Conservation (phyloP, 108 stramenopile species). For the Nitzschia sp. region DNA sequence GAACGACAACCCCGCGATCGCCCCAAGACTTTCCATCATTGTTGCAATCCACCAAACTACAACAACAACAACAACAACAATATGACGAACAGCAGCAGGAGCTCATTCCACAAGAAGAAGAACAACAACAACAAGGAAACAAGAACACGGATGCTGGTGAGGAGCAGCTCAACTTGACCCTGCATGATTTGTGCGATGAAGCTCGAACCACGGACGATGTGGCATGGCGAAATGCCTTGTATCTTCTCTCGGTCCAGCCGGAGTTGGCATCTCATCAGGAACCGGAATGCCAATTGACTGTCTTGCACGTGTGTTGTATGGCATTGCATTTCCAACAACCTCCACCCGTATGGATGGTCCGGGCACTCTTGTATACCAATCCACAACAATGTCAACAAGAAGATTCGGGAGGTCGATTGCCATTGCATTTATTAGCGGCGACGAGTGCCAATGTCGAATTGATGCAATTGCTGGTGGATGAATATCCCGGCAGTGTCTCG, state of each 20-base stretch:
- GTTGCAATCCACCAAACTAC: not conserved
- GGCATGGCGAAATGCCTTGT: constrained; percentile 48
- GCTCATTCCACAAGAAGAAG: not conserved
- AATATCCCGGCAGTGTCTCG: constrained; percentile 41
- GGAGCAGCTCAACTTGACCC: constrained; percentile 13
- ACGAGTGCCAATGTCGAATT: constrained; percentile 38
- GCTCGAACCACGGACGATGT: constrained; percentile 35
- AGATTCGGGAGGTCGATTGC: constrained; percentile 47
- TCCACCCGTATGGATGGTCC: constrained; percentile 37
- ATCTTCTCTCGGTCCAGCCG: constrained; percentile 37
- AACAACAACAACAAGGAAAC: no score
- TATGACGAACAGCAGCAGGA: not conserved
- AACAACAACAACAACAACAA: not conserved
- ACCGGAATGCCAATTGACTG: constrained; percentile 35
- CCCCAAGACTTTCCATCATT: not conserved
- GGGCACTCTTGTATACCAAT: constrained; percentile 35
- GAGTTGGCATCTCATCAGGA: constrained; percentile 33
- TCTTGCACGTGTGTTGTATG: constrained; percentile 46
- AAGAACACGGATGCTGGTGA: no score
- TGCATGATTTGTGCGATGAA: constrained; percentile 54
- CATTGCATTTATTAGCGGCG: constrained; percentile 47
- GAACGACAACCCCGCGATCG: not conserved
- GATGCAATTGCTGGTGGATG: constrained; percentile 47
- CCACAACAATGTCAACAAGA: constrained; percentile 22
- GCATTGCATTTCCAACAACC: constrained; percentile 17